phyloP scores from a whole-genome alignment of 768 basidiomycete species.

The Mrakia blollopis region DNA sequence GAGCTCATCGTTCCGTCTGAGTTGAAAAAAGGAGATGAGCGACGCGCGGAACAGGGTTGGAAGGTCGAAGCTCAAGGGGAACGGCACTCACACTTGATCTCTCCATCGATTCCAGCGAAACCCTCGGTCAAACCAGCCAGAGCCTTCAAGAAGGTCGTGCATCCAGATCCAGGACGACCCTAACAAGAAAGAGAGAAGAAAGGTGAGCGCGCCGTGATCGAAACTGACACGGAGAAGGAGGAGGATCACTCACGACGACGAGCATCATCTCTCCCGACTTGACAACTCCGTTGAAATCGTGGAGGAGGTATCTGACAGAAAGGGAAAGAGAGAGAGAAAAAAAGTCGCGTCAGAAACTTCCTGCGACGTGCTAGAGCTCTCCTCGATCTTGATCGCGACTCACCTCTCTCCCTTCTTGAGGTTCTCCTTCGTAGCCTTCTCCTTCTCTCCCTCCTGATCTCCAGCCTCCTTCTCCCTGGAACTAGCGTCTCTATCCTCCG shows the following conservation, averaged over 20 bases:
- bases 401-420: constrained; percentile 35
- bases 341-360: too few relatives aligned
- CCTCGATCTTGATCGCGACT: neutral
- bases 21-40: neutral
- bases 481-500: constrained; percentile 31
- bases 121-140: constrained; percentile 12
- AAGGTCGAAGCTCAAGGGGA: neutral
- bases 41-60: neutral
- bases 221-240: neutral
- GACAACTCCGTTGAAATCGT: constrained; percentile 18
- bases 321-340: neutral
- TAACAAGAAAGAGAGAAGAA: neutral
- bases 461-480: constrained; percentile 32
- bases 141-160: constrained; percentile 17
- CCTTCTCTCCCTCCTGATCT: constrained; percentile 30
- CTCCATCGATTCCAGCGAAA: constrained; percentile 20
- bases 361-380: too few relatives aligned
- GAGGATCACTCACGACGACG: constrained; percentile 2
- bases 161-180: constrained; percentile 16
- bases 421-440: constrained; percentile 29
- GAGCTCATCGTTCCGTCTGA: neutral
- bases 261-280: constrained; percentile 25
- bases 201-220: neutral
- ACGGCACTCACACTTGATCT: neutral
- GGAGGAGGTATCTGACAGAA: constrained; percentile 11